Percentiles rank a stretch among this genome's conserved stretches.
Conservation (phyloP, 1,139 yeast species). For the Suhomyces bribrorum region DNA sequence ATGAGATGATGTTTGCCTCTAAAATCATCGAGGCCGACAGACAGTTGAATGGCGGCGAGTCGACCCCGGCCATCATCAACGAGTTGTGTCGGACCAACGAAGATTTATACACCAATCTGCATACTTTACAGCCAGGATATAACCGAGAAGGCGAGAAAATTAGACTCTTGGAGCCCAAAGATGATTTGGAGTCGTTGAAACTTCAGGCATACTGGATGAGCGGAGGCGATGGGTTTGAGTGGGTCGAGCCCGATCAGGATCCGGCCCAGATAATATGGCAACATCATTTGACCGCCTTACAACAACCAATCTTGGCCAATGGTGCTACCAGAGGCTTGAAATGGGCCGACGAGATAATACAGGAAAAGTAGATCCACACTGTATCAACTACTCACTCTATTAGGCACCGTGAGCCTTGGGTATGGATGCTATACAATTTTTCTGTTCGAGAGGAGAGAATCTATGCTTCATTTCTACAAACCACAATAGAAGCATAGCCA, state of each 20-base stretch:
- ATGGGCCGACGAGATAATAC: conserved; percentile 27
- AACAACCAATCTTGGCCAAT: conserved; percentile 20
- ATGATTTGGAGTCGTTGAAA: conserved; percentile 53
- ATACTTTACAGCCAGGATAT: conserved; percentile 35
- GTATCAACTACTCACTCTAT: too few species aligned
- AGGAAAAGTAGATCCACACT: conserved; percentile 5
- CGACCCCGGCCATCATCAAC: conserved; percentile 35
- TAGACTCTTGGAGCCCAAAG: conserved; percentile 42
- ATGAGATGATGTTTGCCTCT: conserved; percentile 68
- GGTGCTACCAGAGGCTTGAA: conserved; percentile 16
- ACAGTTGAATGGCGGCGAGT: conserved; percentile 44
- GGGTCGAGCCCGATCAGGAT: conserved; percentile 82
- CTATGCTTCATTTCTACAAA: too few species aligned
- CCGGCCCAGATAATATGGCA: conserved; percentile 70
- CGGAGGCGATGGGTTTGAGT: conserved; percentile 75
- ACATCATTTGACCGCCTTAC: conserved; percentile 29
- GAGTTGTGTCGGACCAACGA: conserved; percentile 41
- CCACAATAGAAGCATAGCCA: too few species aligned
- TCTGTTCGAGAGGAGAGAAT: too few species aligned
- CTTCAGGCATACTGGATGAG: conserved; percentile 76
- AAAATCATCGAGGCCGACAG: conserved; percentile 68
- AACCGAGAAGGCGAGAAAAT: conserved; percentile 43
- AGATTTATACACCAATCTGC: conserved; percentile 25
- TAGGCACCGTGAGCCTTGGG: too few species aligned
- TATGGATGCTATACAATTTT: too few species aligned